Evolutionary conservation across 352 stramenopile genomes (phyloP).

Genomic region (Pythium scleroteichum): DNA sequence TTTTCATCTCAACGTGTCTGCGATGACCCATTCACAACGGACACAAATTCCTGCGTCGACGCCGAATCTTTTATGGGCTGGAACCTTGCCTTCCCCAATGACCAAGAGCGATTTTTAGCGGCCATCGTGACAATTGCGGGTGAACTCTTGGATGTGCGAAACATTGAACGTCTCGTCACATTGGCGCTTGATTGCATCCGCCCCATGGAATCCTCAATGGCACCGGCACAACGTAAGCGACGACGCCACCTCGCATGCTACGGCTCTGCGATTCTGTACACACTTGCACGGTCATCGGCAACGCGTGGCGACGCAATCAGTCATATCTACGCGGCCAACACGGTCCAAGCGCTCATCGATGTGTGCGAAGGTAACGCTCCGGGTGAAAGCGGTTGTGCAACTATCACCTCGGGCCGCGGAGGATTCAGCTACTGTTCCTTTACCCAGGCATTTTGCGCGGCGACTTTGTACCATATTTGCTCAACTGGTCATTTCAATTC

Average conservation of each 20-base stretch:
- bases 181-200: slow-evolving; percentile 53
- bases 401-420: background rate
- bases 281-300: slow-evolving; percentile 51
- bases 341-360: slow-evolving; percentile 45
- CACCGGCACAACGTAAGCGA: slow-evolving; percentile 32
- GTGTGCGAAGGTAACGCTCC: slow-evolving; percentile 42
- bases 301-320: slow-evolving; percentile 56
- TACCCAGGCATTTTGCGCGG: slow-evolving; percentile 71
- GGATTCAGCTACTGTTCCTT: slow-evolving; percentile 24
- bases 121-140: slow-evolving; percentile 66
- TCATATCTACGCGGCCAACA: slow-evolving; percentile 42
- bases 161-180: slow-evolving; percentile 61
- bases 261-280: slow-evolving; percentile 49
- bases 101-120: slow-evolving; percentile 67
- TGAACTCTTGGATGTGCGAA: slow-evolving; percentile 55
- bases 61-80: slow-evolving; percentile 30
- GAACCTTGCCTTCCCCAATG: slow-evolving; percentile 56
- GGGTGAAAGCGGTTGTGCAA: background rate
- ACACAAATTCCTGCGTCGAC: slow-evolving; percentile 15
- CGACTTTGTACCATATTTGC: slow-evolving; percentile 76
- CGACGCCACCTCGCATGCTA: slow-evolving; percentile 49
- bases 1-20: slow-evolving; percentile 13
- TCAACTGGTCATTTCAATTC: slow-evolving; percentile 48
- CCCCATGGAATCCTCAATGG: slow-evolving; percentile 16
- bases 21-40: slow-evolving; percentile 7